These are phyloP conservation scores for Taxillus chinensis DNA, from an alignment of 164 flowering plant species.

Conservation along the genomic window DNA sequence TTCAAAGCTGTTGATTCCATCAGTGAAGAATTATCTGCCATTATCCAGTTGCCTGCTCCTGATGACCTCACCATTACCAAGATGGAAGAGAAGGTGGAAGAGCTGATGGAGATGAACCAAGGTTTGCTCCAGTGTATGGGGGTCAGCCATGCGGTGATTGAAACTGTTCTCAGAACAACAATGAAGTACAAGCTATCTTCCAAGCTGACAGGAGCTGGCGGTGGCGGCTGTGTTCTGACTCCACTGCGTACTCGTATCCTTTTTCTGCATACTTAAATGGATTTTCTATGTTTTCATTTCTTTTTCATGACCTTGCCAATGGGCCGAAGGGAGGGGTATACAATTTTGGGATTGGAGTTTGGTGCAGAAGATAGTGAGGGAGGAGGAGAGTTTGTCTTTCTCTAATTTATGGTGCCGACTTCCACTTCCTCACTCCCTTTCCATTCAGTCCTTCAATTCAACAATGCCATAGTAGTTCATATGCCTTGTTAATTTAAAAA, in stretches of 20 bases:
- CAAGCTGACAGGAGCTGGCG: conserved; percentile 98
- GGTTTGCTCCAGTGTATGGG: conserved; percentile 97
- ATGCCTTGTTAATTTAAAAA: too few relatives aligned
- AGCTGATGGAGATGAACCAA: conserved; percentile 94
- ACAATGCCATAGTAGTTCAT: too few relatives aligned
- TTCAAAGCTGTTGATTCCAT: conserved; percentile 84
- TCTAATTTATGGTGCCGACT: too few relatives aligned
- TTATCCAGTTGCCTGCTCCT: conserved; percentile 49
- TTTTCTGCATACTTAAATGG: conserved; percentile 4
- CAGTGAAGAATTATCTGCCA: conserved; percentile 66
- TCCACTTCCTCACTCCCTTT: too few relatives aligned
- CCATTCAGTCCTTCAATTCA: too few relatives aligned
- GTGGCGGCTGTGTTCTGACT: conserved; percentile 97
- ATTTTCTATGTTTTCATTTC: neutral
- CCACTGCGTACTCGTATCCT: conserved; percentile 85
- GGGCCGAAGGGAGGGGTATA: too few relatives aligned
- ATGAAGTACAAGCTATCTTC: conserved; percentile 71
- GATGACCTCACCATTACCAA: conserved; percentile 58
- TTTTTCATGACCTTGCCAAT: neutral
- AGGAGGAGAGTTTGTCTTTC: too few relatives aligned
- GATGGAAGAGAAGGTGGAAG: conserved; percentile 74
- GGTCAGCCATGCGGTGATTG: conserved; percentile 87
- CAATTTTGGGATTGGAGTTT: too few relatives aligned
- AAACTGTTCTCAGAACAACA: conserved; percentile 77
- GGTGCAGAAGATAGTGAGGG: too few relatives aligned